These are phyloP conservation scores for Colletotrichum somersetense DNA, from an alignment of 2,329 filamentous ascomycete species.

Conservation along the genomic window DNA sequence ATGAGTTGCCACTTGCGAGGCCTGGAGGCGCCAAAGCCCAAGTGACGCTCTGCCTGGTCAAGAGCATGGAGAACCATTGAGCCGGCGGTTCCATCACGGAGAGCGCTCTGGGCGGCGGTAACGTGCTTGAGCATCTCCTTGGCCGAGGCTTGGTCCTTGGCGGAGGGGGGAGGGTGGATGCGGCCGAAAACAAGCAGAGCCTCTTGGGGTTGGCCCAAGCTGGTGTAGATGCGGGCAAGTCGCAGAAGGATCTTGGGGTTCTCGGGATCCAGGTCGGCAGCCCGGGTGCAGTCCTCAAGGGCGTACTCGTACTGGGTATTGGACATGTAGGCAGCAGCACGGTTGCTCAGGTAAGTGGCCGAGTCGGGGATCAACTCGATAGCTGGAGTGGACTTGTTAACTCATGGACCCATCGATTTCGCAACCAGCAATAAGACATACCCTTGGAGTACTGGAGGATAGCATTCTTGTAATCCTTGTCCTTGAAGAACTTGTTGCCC, in stretches of 20 bases:
- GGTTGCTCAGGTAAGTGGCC: slow-evolving; percentile 92
- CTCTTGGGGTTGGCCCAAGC: slow-evolving; percentile 86
- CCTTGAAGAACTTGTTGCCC: slow-evolving; percentile 98
- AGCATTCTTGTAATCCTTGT: slow-evolving; percentile 87
- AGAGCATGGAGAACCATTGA: slow-evolving; percentile 94
- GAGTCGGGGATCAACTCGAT: slow-evolving; percentile 89
- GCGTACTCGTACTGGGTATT: slow-evolving; percentile 83
- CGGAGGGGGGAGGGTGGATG: slow-evolving; percentile 83
- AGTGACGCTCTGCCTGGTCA: slow-evolving; percentile 86
- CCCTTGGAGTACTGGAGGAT: slow-evolving; percentile 97
- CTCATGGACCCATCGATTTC: background rate
- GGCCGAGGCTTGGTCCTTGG: slow-evolving; percentile 87
- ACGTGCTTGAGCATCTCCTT: slow-evolving; percentile 88
- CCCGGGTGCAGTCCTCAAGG: slow-evolving; percentile 86
- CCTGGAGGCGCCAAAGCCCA: slow-evolving; percentile 80
- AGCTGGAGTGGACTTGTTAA: slow-evolving; percentile 66
- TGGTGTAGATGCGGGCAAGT: slow-evolving; percentile 90
- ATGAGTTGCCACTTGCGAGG: slow-evolving; percentile 95
- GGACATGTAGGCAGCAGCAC: slow-evolving; percentile 93
- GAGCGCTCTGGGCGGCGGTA: slow-evolving; percentile 80
- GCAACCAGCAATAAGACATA: slow-evolving; percentile 56
- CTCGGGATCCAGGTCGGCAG: slow-evolving; percentile 84
- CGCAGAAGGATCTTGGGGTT: slow-evolving; percentile 92
- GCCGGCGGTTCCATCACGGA: slow-evolving; percentile 80
- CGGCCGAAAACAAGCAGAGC: slow-evolving; percentile 85